Evolutionary conservation across 2,329 filamentous ascomycete genomes (phyloP), one percentile per base, ranked within the genome.

Genomic region (Cylindrodendrum hubeiense): DNA sequence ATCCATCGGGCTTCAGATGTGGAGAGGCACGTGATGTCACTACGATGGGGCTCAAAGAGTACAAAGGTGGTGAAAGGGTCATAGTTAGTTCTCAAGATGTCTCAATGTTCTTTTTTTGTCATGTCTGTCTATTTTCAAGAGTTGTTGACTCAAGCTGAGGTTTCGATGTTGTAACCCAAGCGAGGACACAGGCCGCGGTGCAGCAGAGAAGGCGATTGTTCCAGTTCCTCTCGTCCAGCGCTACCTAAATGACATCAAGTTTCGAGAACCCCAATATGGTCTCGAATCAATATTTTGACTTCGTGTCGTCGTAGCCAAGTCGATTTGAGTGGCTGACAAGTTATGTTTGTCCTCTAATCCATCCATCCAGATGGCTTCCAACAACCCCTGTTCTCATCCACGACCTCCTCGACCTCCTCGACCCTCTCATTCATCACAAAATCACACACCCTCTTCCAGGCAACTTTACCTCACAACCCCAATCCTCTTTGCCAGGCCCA

Each of bases 401-500:
- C 5, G 28, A 41, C 24, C 30, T 55, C 52, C 53, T 19, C 15
- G 8, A 17, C 4, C 24, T 15, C 7, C 39, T 26, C 24, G 12
- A 33, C 12, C 4, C 49, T 46, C 22, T 1, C 15, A 39, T 12
- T 24, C 63, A n/a, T 79, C 70, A 78, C 41, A 80, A 52, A 60
- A 80, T 65, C 55, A 74, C 77, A 61, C 78, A 80, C 7, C 64
- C 52, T 9, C 34, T 60, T 59, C 68, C 67, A 17, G 69, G 67
- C 22, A 75, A 59, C 66, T 72, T 76, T 43, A 81, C 59, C 54
- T 81, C 79, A 33, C 78, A 71, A 1, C 79, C 79, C 75, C 76
- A 80, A 56, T 81, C 77, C 15, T 77, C 77, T 47, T 73, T 74
- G 4, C 73, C 75, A 5, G 84, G 83, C 1, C 86, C 86, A 12